Evolutionary conservation across 108 stramenopile genomes (phyloP).

Genomic region (Licmophora abbreviata): DNA sequence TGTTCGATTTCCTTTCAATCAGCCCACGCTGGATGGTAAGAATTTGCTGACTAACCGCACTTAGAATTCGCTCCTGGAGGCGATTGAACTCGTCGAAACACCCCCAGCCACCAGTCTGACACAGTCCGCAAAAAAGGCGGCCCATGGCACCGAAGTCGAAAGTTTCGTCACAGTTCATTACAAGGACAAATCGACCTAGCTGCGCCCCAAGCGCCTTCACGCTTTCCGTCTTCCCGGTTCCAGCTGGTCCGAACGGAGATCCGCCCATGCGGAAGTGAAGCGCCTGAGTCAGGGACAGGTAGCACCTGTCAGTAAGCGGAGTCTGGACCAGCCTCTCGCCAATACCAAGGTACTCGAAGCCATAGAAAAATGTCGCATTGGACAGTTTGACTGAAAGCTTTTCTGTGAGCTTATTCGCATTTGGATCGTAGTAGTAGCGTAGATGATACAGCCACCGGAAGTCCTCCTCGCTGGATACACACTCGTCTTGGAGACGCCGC

Average conservation of each 20-base stretch:
- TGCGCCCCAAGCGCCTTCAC: constrained; percentile 96
- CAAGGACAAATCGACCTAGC: constrained; percentile 94
- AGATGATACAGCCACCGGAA: constrained; percentile 92
- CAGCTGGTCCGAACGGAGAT: constrained; percentile 98
- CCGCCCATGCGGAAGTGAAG: constrained; percentile 96
- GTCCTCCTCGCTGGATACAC: constrained; percentile 57
- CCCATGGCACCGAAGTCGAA: constrained; percentile 99
- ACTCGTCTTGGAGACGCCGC: constrained; percentile 63
- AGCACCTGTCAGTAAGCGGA: constrained; percentile 96
- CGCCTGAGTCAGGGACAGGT: constrained; percentile 95
- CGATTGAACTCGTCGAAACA: constrained; percentile 99
- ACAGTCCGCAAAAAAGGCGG: constrained; percentile 94
- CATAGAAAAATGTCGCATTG: constrained; percentile 93
- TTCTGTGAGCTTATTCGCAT: constrained; percentile 56
- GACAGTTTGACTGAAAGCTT: constrained; percentile 84
- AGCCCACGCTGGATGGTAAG: constrained; percentile 92
- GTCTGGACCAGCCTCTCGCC: constrained; percentile 98
- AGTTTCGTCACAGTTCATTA: constrained; percentile 96
- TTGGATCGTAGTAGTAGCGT: constrained; percentile 81
- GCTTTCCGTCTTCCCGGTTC: constrained; percentile 98
- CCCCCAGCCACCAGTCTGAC: constrained; percentile 96
- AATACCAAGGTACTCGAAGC: constrained; percentile 97
- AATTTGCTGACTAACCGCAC: constrained; percentile 97
- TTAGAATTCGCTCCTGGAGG: constrained; percentile 92
- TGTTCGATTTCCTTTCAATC: constrained; percentile 47